These are phyloP conservation scores for Fusarium subglutinans DNA, from an alignment of 2,329 filamentous ascomycete genomes.

Conservation along the genomic window DNA sequence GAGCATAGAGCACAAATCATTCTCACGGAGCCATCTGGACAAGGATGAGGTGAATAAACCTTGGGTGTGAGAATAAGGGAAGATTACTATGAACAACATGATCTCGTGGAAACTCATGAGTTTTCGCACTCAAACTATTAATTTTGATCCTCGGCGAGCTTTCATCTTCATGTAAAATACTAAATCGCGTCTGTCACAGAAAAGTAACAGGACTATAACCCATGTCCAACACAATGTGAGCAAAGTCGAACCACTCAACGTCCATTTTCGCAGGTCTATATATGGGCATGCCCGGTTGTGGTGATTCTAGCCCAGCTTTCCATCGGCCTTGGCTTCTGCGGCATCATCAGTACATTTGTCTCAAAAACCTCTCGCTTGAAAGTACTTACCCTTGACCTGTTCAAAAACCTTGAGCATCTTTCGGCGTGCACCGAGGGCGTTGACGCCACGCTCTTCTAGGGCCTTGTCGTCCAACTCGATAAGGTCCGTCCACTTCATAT, in stretches of 20 bases:
- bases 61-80: conserved; percentile 1
- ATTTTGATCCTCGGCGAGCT: conserved; percentile 12
- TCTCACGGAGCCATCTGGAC: background rate
- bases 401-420: conserved; percentile 99
- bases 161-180: background rate
- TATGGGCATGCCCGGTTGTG: conserved; percentile 16
- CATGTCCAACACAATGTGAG: conserved; percentile 1
- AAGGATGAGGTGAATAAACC: background rate
- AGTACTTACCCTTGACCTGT: conserved; percentile 78
- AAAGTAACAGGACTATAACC: conserved; percentile 9
- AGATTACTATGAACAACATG: conserved; percentile 29
- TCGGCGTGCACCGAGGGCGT: conserved; percentile 90
- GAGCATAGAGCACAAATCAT: background rate
- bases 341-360: conserved; percentile 28
- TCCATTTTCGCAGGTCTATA: conserved; percentile 9
- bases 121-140: conserved; percentile 20
- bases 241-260: conserved; percentile 2
- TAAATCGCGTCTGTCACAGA: conserved; percentile 1
- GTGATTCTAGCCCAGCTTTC: conserved; percentile 66
- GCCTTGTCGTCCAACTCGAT: conserved; percentile 93
- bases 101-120: conserved; percentile 10
- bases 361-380: background rate
- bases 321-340: conserved; percentile 76
- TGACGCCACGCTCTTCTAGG: conserved; percentile 91
- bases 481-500: conserved; percentile 95